Base-by-base conservation (phyloP, 2,329 filamentous ascomycete species). In the Paecilomyces variotii region DNA sequence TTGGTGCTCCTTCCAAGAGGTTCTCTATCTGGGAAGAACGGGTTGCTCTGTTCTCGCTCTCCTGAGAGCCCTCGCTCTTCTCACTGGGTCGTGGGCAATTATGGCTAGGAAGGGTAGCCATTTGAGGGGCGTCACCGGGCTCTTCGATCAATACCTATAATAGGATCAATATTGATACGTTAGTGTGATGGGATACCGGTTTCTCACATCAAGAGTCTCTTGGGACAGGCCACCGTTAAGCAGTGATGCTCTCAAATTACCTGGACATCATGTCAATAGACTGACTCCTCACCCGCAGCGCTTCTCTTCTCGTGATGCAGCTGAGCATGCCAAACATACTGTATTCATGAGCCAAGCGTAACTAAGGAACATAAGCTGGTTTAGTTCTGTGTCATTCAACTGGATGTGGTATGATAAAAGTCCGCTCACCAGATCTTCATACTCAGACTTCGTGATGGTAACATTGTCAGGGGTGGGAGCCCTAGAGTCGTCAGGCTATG, bases 391-490 rank as follows among this genome's bases (percentile, higher is more conserved):
- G 55, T n/a, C 24, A 5, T 7, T 6, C 34, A 28, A 27, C 14
- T 2, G 26, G 32, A 25, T 49, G 10, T 35, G 11, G 14, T 2
- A 27, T 6, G 14, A n/a, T 10, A 53, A 57, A 59, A 62, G 26
- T 32, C 19, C n/a, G 58, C 79, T 71, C 64, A 85, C 78, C 60
- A 91, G 77, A 54, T 71, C 72, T 55, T 86, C 80, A 72, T 90
- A 84, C 67, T 91, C 85, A 55, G 74, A 70, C 66, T 80, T 84
- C 39, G 82, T 75, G 57, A 90, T 81, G 58, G 78, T 81, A 53
- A 88, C 76, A n/a, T 72, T 56, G 58, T 67, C 63, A 14, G 73
- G 65, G 57, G 26, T 7, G 12, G 30, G 27, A 4, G 26, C 19
- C 25, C 14, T n/a, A n/a, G 50, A 57, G 12, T 26, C 12, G 12